Evolutionary conservation across 1,284 basidiomycete species (phyloP), one percentile per base, ranked within the genome.

Genomic region (Trichosporon sp.): DNA sequence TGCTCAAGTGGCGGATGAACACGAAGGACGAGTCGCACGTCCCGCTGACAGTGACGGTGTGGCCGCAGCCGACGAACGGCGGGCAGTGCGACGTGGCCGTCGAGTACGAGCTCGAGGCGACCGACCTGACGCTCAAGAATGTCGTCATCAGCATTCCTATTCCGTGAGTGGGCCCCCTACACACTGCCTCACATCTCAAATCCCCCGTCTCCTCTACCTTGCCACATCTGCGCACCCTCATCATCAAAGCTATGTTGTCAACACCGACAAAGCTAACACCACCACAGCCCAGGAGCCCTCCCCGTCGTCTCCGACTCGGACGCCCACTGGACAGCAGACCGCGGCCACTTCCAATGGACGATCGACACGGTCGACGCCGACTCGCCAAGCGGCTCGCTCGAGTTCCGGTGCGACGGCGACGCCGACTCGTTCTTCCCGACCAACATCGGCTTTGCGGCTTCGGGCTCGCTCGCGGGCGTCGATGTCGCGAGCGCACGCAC

Each of bases 401-500:
- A 97, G 74, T 96, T 98, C 81, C 87, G 92, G 59, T 88, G 87
- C 29, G 91, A 92, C 3, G 76, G 76, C 23, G 91, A 93, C 69
- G 92, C 95, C 69, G 88, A 87, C 16, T 86, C 86, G 11, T 95
- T 97, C 84, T 99, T 97, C 90, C 95, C 95, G 5, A 91, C 98
- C 65, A 84, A 85, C 46, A 89, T 96, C 9, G 82, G 85, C 13
- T 97, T 98, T 76, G 86, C 89, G 58, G 89, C 87, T 4, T 84
- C 88, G 66, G 90, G 90, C 21, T 91, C 88, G 70, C 78, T 95
- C 63, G 87, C 88, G 0, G 89, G 90, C 56, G 83, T 94, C 33
- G 83, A 82, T 44, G 83, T 85, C 6, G 84, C 81, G 1, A 82
- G 79, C 56, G 87, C 89, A 31, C 83, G 82, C 10, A 83, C 84